Evolutionary conservation across 257 asterid genomes (phyloP), one percentile per base, ranked within the genome.

Genomic region (Fraxinus americana): DNA sequence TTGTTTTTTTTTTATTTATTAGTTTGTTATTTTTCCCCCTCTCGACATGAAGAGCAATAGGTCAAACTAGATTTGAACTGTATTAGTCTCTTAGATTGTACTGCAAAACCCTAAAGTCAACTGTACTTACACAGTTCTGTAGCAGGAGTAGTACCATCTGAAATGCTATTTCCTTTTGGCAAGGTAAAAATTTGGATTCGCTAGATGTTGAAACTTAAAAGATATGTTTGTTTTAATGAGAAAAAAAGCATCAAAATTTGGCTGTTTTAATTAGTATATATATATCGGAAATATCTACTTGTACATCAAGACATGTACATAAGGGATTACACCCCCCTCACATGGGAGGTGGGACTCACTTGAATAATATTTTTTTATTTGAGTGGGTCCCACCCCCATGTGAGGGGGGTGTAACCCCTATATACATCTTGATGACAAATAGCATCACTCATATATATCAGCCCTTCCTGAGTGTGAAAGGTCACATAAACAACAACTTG

Each of bases 41-140:
- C 72, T 79, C 34, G 72, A 69, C 78, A 57, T 52, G 75, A 65
- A 70, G 80, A n/a, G 69, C 35, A 63, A 25, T 3, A 23, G 7
- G 19, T 63, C 69, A 63, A 61, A 23, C 67, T 23, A 21, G n/a
- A 70, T 8, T 48, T 67, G 67, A 71, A 21, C 11, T 16, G 80
- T 74, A 69, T 38, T 38, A 1, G 2, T 8, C 2, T 38, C 75
- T 70, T 57, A 70, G 59, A 74, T 23, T 59, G 67, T 59, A 59
- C 69, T 83, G 70, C 72, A 48, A 7, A 25, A 41, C 39, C 67
- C 39, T 4, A 25, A 73, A 83, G 86, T 83, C 82, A 83, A 79
- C 78, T 79, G 81, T 83, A 83, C 86, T 79, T 75, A 27, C 81
- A 76, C 67, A 43, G 78, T 77, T 79, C 78, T 82, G 29, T 54